phyloP scores from a whole-genome alignment of 163 green algal species.

The Chlamydomonas reinhardtii region DNA sequence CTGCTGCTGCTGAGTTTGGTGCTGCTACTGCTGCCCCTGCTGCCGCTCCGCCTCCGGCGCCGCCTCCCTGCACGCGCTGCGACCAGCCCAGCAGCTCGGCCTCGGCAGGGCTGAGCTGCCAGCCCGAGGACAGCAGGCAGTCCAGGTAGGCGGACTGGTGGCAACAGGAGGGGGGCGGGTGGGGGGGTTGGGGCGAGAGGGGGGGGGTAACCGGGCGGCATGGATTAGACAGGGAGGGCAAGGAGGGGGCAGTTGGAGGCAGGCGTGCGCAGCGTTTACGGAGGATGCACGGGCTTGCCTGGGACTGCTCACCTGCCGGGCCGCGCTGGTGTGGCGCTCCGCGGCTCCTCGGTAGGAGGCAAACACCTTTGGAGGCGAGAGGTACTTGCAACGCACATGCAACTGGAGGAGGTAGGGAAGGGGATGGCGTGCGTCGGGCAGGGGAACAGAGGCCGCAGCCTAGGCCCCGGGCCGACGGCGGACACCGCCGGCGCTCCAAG shows the following conservation, averaged over 20 bases:
- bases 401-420: neutral
- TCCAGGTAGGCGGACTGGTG: constrained; percentile 25
- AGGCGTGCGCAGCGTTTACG: no score
- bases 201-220: no score
- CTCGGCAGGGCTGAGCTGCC: constrained; percentile 9
- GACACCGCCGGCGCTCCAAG: no score
- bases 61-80: neutral
- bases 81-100: neutral
- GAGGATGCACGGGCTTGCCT: no score
- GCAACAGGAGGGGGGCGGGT: neutral
- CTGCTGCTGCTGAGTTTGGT: no score
- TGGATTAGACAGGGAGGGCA: no score
- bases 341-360: constrained; percentile 8
- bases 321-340: constrained; percentile 27
- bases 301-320: neutral
- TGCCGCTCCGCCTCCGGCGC: no score
- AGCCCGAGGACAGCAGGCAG: neutral
- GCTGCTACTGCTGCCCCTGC: no score
- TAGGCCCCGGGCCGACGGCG: no score
- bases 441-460: no score
- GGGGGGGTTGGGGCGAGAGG: neutral
- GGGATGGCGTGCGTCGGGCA: no score
- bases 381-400: constrained; percentile 30
- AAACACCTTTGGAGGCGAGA: constrained; percentile 22
- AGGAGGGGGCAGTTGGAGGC: no score